phyloP scores from a whole-genome alignment of 2,329 filamentous ascomycete genomes.

The Fusarium coffeatum region DNA sequence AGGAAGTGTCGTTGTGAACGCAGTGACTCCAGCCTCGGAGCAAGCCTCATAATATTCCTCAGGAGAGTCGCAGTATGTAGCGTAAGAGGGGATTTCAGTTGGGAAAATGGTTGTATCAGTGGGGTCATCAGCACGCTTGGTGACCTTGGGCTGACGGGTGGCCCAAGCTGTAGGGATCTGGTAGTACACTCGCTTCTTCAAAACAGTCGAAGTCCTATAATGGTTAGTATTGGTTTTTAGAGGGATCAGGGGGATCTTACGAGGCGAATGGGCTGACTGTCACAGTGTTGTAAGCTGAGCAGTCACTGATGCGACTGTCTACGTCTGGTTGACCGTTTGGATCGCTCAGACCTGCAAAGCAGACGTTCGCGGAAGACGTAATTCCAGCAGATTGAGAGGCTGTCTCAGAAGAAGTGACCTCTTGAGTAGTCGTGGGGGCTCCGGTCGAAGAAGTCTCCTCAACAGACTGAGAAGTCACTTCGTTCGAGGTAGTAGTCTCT shows the following conservation, averaged over 20 bases:
- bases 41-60: slow-evolving; percentile 28
- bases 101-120: slow-evolving; percentile 29
- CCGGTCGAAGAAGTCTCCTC: not conserved
- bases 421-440: not conserved
- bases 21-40: slow-evolving; percentile 21
- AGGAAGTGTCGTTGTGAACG: slow-evolving; percentile 15
- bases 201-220: not conserved
- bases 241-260: not conserved
- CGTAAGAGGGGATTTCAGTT: slow-evolving; percentile 17
- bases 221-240: rapidly evolving
- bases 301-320: slow-evolving; percentile 14
- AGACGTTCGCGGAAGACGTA: not conserved
- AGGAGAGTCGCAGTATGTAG: slow-evolving; percentile 29
- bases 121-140: not conserved
- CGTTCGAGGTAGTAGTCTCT: not conserved
- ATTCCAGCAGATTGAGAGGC: not conserved
- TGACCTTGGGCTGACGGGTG: not conserved
- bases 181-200: not conserved
- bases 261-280: slow-evolving; percentile 28
- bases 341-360: not conserved
- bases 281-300: slow-evolving; percentile 9
- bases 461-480: not conserved
- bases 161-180: slow-evolving; percentile 23
- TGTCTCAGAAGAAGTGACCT: not conserved
- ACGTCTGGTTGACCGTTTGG: slow-evolving; percentile 5